These are phyloP conservation scores for Linnemannia hyalina DNA, from an alignment of 192 early-diverging fungal genomes.

Conservation along the genomic window DNA sequence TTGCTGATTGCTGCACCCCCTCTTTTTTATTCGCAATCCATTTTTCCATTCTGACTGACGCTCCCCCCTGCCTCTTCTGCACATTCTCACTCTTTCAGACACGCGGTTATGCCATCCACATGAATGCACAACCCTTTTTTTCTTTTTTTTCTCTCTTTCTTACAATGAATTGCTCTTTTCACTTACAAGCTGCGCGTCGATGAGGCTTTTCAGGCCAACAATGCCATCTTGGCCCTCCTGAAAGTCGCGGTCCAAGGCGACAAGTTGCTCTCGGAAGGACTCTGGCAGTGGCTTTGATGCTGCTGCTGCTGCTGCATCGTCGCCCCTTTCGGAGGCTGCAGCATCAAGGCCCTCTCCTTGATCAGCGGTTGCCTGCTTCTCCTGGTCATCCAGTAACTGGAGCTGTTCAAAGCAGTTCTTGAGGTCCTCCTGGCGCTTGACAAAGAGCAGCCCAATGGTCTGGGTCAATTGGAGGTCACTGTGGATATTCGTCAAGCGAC, in stretches of 20 bases:
- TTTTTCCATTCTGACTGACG: not conserved
- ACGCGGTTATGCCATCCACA: not conserved
- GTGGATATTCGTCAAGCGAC: slow-evolving; percentile 37
- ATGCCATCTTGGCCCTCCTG: slow-evolving; percentile 50
- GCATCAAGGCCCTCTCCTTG: not conserved
- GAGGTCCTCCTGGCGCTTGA: slow-evolving; percentile 53
- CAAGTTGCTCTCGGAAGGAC: slow-evolving; percentile 40
- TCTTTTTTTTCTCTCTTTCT: not conserved
- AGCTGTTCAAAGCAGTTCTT: slow-evolving; percentile 48
- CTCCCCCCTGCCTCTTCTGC: not conserved
- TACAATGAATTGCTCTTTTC: not conserved
- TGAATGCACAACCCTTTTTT: not conserved
- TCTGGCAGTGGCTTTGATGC: slow-evolving; percentile 38
- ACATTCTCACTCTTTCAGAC: not conserved
- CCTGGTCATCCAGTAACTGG: slow-evolving; percentile 19
- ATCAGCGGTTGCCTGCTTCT: slow-evolving; percentile 1
- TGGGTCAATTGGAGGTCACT: slow-evolving; percentile 54
- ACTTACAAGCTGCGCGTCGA: slow-evolving; percentile 55
- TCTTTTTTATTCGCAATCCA: not conserved
- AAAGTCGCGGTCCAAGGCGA: slow-evolving; percentile 41
- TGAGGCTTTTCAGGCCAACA: slow-evolving; percentile 31
- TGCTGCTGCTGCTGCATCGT: not conserved
- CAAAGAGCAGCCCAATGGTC: slow-evolving; percentile 45
- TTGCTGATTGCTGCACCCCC: not conserved
- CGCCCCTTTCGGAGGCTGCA: not conserved